Evolutionary conservation across 2,329 filamentous ascomycete species (phyloP).

Genomic region (Tolypocladium guangdongense): DNA sequence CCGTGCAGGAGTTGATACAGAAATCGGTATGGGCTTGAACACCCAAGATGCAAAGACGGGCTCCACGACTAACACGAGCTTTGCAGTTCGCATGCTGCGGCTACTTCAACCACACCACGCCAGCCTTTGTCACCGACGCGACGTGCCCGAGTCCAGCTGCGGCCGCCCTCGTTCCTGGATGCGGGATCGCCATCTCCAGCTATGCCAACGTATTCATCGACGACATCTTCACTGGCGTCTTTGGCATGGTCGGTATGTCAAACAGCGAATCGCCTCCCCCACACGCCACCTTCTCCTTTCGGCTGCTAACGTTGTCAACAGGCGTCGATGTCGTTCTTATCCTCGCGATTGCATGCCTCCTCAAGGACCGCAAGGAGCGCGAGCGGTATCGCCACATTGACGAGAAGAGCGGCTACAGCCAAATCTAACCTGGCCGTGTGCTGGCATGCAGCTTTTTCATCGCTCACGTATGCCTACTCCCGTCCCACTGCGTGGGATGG

Average conservation of each 20-base stretch:
- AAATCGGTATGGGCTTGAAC: slow-evolving; percentile 40
- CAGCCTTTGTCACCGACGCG: slow-evolving; percentile 58
- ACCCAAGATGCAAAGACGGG: not conserved
- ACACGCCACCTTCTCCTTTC: not conserved
- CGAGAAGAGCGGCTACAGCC: slow-evolving; percentile 54
- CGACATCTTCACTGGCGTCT: slow-evolving; percentile 66
- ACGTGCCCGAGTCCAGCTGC: slow-evolving; percentile 60
- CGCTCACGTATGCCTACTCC: not conserved
- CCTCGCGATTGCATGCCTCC: slow-evolving; percentile 60
- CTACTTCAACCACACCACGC: slow-evolving; percentile 61
- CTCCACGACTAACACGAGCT: not conserved
- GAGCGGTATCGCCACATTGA: slow-evolving; percentile 72
- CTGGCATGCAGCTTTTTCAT: not conserved
- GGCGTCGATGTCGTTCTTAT: slow-evolving; percentile 57
- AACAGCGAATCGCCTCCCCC: not conserved
- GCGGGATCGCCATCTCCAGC: slow-evolving; percentile 53
- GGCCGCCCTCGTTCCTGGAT: slow-evolving; percentile 60
- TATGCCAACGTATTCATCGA: slow-evolving; percentile 65
- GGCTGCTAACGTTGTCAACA: slow-evolving; percentile 10
- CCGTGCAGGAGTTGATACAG: slow-evolving; percentile 59
- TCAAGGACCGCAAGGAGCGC: slow-evolving; percentile 72
- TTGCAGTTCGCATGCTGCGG: slow-evolving; percentile 68
- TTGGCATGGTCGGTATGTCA: slow-evolving; percentile 60
- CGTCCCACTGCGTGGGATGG: not conserved
- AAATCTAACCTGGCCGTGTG: not conserved